These are phyloP conservation scores for Ophiostoma australiae DNA, from an alignment of 2,329 filamentous ascomycete species.

Conservation along the genomic window DNA sequence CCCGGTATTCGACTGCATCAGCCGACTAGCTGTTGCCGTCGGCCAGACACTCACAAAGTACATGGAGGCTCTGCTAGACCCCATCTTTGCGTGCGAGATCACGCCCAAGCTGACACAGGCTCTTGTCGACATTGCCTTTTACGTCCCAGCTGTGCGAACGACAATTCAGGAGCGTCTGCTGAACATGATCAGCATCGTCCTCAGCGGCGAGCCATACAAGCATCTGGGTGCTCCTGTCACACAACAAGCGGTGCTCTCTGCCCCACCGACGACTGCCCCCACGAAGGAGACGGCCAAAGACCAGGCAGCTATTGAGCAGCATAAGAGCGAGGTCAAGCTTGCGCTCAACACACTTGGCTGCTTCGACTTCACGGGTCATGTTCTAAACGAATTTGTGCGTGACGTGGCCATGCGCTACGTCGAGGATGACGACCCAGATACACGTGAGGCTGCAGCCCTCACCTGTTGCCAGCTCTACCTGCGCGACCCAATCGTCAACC, in stretches of 20 bases:
- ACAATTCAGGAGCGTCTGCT: slow-evolving; percentile 91
- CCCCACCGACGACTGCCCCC: slow-evolving; percentile 40
- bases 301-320: slow-evolving; percentile 70
- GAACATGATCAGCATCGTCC: slow-evolving; percentile 89
- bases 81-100: slow-evolving; percentile 93
- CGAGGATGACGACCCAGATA: slow-evolving; percentile 89
- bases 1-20: slow-evolving; percentile 96
- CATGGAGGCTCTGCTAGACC: slow-evolving; percentile 90
- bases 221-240: slow-evolving; percentile 72
- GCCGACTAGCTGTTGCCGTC: slow-evolving; percentile 88
- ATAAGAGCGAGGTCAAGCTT: slow-evolving; percentile 83
- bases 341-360: slow-evolving; percentile 94
- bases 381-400: slow-evolving; percentile 96
- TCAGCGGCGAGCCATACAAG: slow-evolving; percentile 88
- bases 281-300: slow-evolving; percentile 77
- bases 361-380: slow-evolving; percentile 89
- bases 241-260: slow-evolving; percentile 17
- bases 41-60: slow-evolving; percentile 97
- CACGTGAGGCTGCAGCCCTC: slow-evolving; percentile 86
- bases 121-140: slow-evolving; percentile 96
- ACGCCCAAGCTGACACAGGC: slow-evolving; percentile 93
- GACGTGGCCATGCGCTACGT: slow-evolving; percentile 98
- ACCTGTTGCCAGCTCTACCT: slow-evolving; percentile 98
- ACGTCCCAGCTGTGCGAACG: slow-evolving; percentile 89
- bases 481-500: slow-evolving; percentile 93